Percentiles rank a stretch among this genome's conserved stretches.
These are phyloP conservation scores for Ajuga chamaepitys DNA, from an alignment of 257 asterid species.

Conservation along the genomic window DNA sequence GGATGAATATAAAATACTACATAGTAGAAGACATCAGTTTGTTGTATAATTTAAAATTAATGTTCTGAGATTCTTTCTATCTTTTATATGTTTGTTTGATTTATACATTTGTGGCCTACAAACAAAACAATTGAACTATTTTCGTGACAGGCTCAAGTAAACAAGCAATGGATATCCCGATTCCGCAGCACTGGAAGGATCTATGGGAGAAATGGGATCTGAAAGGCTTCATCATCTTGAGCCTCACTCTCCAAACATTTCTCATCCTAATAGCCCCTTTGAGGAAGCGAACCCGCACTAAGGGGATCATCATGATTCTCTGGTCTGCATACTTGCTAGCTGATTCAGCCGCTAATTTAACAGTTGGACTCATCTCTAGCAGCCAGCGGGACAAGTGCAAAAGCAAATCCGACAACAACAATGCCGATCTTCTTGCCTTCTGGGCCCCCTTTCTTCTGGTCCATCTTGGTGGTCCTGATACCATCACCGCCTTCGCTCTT, in stretches of 20 bases:
- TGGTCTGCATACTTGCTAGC: conserved; percentile 50
- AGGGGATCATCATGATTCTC: conserved; percentile 20
- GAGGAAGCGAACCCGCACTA: conserved; percentile 22
- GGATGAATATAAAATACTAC: too few species aligned
- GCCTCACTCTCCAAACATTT: conserved; percentile 32
- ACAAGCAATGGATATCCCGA: background rate
- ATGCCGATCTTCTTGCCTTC: conserved; percentile 27
- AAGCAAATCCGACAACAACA: background rate
- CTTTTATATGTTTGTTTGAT: too few species aligned
- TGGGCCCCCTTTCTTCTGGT: conserved; percentile 52
- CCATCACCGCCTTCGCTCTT: conserved; percentile 42
- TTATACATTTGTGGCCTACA: too few species aligned
- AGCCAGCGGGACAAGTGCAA: conserved; percentile 15
- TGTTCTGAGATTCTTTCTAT: too few species aligned
- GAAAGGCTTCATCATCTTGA: conserved; percentile 27
- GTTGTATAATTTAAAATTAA: too few species aligned
- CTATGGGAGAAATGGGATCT: conserved; percentile 42
- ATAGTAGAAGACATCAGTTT: too few species aligned
- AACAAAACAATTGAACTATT: background rate
- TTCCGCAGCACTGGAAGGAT: conserved; percentile 7
- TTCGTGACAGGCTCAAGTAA: background rate
- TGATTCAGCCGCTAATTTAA: conserved; percentile 42
- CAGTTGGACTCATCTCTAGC: conserved; percentile 44
- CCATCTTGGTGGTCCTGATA: conserved; percentile 55
- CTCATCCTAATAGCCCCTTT: conserved; percentile 29